phyloP scores from a whole-genome alignment of 2,329 filamentous ascomycete species.

The Penicillium verrucosum region DNA sequence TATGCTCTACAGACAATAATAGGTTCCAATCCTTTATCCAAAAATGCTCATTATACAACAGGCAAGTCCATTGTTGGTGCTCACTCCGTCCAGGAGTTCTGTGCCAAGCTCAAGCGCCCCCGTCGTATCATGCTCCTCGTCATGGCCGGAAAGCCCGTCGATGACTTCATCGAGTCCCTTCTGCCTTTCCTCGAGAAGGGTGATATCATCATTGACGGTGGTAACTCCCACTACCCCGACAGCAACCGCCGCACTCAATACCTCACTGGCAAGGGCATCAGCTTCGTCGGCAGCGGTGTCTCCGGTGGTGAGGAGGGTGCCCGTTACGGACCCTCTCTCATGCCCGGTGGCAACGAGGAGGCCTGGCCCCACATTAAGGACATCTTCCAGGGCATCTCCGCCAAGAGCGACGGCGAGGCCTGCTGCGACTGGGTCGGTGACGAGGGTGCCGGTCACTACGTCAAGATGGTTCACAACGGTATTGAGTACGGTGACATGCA shows the following conservation, averaged over 20 bases:
- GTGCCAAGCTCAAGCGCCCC: constrained; percentile 93
- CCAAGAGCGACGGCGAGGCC: constrained; percentile 94
- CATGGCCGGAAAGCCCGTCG: constrained; percentile 95
- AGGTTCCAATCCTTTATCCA: neutral
- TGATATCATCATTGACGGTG: constrained; percentile 99
- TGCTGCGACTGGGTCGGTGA: constrained; percentile 99
- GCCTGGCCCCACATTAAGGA: constrained; percentile 99
- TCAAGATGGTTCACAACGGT: constrained; percentile 99
- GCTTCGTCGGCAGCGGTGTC: constrained; percentile 94
- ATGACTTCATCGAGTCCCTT: constrained; percentile 97
- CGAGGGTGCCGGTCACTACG: constrained; percentile 98
- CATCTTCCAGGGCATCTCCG: constrained; percentile 95
- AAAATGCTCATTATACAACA: constrained; percentile 35
- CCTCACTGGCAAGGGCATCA: constrained; percentile 79
- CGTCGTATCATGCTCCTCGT: constrained; percentile 98
- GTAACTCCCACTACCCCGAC: constrained; percentile 99
- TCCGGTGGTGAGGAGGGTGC: constrained; percentile 99
- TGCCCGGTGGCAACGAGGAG: constrained; percentile 98
- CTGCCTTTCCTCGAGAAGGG: constrained; percentile 77
- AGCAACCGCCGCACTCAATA: constrained; percentile 96
- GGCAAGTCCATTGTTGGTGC: constrained; percentile 94
- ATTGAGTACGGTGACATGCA: constrained; percentile 99
- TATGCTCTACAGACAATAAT: constrained; percentile 30
- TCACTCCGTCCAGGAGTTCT: constrained; percentile 90
- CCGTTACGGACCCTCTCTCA: constrained; percentile 92